Conservation (phyloP, 768 basidiomycete genomes). For the Lactifluus pinguis region DNA sequence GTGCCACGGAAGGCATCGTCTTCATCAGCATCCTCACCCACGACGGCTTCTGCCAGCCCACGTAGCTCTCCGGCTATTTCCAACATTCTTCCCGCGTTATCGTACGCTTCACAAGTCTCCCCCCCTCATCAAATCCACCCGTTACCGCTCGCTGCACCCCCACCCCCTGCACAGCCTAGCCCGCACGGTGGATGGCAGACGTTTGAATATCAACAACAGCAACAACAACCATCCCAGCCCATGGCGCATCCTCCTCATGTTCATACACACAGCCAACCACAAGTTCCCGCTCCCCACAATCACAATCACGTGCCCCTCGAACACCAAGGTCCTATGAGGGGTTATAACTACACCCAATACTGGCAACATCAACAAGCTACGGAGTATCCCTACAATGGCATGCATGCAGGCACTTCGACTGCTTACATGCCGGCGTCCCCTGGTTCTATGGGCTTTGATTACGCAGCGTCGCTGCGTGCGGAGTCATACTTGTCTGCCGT, state of each 20-base stretch:
- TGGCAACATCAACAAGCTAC: conserved; percentile 16
- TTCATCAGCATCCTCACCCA: conserved; percentile 30
- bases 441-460: conserved; percentile 19
- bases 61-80: conserved; percentile 20
- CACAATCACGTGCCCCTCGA: conserved; percentile 11
- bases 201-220: conserved; percentile 4
- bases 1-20: conserved; percentile 39
- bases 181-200: conserved; percentile 1
- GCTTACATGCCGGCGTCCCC: conserved; percentile 11
- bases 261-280: conserved; percentile 5
- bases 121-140: conserved; percentile 32
- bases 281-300: background rate
- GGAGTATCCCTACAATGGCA: conserved; percentile 11
- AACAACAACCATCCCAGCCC: background rate
- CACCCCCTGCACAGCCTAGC: background rate
- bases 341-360: conserved; percentile 17
- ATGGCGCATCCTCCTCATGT: conserved; percentile 1
- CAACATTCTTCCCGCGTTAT: conserved; percentile 25
- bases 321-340: conserved; percentile 9
- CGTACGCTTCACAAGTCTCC: conserved; percentile 37
- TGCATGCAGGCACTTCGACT: conserved; percentile 3
- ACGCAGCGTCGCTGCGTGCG: conserved; percentile 17
- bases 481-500: conserved; percentile 14
- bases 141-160: background rate
- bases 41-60: conserved; percentile 28